Evolutionary conservation across 176 grass and related monocot genomes (phyloP), one percentile per base, ranked within the genome.

Genomic region (Hsuehochloa calcarea): DNA sequence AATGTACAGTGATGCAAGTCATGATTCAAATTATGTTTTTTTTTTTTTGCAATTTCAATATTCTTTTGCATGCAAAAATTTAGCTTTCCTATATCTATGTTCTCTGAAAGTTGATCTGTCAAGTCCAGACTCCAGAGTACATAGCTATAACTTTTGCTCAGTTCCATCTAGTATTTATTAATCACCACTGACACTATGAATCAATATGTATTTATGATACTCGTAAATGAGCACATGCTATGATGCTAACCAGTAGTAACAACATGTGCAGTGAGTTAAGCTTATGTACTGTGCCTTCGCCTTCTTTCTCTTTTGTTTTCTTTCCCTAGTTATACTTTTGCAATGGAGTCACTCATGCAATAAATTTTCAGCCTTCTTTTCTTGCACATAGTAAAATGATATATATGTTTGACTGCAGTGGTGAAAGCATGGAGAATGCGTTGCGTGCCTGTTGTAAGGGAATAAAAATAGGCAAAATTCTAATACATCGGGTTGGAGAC

Each of bases 401-500:
- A 80, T 74, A 1, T 49, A 51, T 87, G n/a, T 85, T 74, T 67
- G 10, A 68, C 38, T 47, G 56, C 82, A 96, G 93, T 85, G 93
- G 93, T 76, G 93, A 96, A 88, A 96, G 93, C 69, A 96, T 96
- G 91, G 93, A 96, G 72, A 96, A 96, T 87, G 93, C 91, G 0
- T 70, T 96, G 71, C 83, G 91, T 83, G 93, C 91, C 75, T 96
- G 93, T 54, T 96, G 93, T 54, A 92, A 96, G 77, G 93, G 91
- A 23, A 93, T 96, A 75, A 96, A 93, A 88, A 93, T 96, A 46
- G 91, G 94, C 37, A 96, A 94, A 87, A 97, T 97, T 65, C 87
- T 98, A 73, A 90, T 98, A 87, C 91, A 93, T 76, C 88, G 91
- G 39, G 80, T 83, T 89, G 95, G 92, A 76, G 95, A 95, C 58